Percentiles rank a stretch among this genome's conserved stretches.
Conservation (phyloP, 306 rosid species). For the Hippophae gyantsensis region DNA sequence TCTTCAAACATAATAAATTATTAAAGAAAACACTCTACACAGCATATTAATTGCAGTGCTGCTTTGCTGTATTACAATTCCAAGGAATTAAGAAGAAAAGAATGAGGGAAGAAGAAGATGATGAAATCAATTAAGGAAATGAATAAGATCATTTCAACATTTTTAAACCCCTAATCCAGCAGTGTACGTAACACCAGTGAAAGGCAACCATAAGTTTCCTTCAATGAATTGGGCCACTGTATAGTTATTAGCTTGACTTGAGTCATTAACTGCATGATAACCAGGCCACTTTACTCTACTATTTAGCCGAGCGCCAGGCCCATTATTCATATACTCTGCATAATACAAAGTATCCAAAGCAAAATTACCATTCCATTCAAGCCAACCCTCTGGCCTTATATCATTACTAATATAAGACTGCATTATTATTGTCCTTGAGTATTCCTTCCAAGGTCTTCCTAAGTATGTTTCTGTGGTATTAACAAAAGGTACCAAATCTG, state of each 20-base stretch:
- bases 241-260: neutral
- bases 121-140: too few species aligned
- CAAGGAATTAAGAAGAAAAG: too few species aligned
- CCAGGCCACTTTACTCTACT: conserved; percentile 8
- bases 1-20: too few species aligned
- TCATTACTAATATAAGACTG: conserved; percentile 2
- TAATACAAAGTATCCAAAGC: neutral
- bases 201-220: conserved; percentile 7
- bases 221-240: conserved; percentile 9
- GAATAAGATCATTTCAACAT: too few species aligned
- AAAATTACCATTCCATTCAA: neutral
- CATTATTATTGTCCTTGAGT: conserved; percentile 14
- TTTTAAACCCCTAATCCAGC: neutral
- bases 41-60: too few species aligned
- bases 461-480: conserved; percentile 1
- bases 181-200: conserved; percentile 1
- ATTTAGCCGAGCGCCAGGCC: neutral
- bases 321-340: neutral
- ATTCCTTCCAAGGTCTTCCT: conserved; percentile 8
- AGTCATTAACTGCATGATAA: neutral
- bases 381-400: neutral
- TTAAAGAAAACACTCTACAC: too few species aligned
- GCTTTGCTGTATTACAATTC: too few species aligned
- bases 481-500: neutral
- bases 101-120: too few species aligned